phyloP scores from a whole-genome alignment of 73 alveolate species.

The Paramecium tetraurelia region DNA sequence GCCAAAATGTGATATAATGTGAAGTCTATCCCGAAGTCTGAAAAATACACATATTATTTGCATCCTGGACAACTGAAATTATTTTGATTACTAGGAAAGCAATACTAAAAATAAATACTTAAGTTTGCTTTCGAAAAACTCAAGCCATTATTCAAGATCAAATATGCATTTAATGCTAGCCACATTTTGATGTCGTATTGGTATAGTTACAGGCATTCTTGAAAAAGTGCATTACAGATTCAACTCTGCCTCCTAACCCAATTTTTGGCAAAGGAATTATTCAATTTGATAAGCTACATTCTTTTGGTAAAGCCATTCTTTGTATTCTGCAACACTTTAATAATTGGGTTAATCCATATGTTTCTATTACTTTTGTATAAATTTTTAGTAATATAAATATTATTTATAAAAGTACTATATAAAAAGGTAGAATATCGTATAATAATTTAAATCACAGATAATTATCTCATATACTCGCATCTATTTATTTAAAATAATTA shows the following conservation, averaged over 20 bases:
- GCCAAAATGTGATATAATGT: background rate
- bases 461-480: too few relatives aligned
- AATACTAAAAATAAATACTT: background rate
- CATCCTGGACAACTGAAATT: background rate
- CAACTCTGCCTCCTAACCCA: background rate
- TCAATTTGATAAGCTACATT: background rate
- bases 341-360: background rate
- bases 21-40: background rate
- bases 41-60: background rate
- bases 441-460: too few relatives aligned
- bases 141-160: background rate
- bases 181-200: background rate
- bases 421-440: too few relatives aligned
- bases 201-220: background rate
- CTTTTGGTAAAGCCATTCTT: background rate
- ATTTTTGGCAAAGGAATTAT: background rate
- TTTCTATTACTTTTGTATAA: background rate
- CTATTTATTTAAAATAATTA: too few relatives aligned
- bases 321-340: background rate
- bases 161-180: background rate
- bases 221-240: background rate
- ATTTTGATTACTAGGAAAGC: background rate
- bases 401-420: too few relatives aligned
- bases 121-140: background rate
- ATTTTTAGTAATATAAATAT: background rate